Conservation (phyloP, 805 yeast genomes). For the Metschnikowia reukaufii region DNA sequence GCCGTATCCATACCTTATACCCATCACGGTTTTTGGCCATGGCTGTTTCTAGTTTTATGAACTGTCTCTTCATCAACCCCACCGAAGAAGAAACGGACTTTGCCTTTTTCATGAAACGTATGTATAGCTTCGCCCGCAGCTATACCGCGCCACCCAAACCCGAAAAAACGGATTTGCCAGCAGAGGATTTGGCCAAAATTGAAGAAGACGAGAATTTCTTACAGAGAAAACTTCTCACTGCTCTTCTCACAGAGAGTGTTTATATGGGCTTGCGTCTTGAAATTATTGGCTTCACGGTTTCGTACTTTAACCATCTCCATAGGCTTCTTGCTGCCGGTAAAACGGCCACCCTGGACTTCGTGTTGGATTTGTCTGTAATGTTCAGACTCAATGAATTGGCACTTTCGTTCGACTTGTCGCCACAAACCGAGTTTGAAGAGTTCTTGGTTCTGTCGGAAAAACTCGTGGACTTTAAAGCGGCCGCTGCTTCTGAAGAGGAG, state of each 20-base stretch:
- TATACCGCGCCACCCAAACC: constrained; percentile 34
- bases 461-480: constrained; percentile 33
- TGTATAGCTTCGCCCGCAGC: constrained; percentile 61
- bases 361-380: constrained; percentile 21
- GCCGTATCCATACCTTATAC: constrained; percentile 62
- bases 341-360: constrained; percentile 17
- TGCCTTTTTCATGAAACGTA: constrained; percentile 53
- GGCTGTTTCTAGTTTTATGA: constrained; percentile 59
- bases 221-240: constrained; percentile 64
- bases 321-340: constrained; percentile 7
- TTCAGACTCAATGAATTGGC: constrained; percentile 44
- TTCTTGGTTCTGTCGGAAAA: constrained; percentile 37
- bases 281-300: constrained; percentile 25
- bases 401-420: constrained; percentile 64
- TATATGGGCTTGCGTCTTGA: constrained; percentile 30
- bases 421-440: constrained; percentile 40
- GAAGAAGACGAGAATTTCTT: constrained; percentile 57
- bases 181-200: constrained; percentile 40
- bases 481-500: constrained; percentile 23
- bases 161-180: constrained; percentile 39
- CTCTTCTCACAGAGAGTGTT: constrained; percentile 56
- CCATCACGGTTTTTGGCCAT: constrained; percentile 81
- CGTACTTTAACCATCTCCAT: constrained; percentile 26
- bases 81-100: constrained; percentile 26
- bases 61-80: constrained; percentile 43